phyloP scores from a whole-genome alignment of 2,329 filamentous ascomycete species.

The Thermothelomyces thermophilus region DNA sequence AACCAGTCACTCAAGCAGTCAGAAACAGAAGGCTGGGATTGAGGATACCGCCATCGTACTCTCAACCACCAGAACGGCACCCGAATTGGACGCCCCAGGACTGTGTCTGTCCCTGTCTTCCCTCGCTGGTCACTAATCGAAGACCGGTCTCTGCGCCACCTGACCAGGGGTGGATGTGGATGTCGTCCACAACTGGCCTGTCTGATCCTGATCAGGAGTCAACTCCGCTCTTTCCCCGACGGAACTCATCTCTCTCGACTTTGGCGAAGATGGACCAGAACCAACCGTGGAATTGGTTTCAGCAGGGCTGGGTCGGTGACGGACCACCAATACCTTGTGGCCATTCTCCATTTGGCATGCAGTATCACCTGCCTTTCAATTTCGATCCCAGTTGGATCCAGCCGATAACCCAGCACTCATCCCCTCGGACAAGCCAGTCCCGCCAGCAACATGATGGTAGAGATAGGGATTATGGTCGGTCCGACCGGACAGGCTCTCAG shows the following conservation, averaged over 20 bases:
- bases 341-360: constrained; percentile 3
- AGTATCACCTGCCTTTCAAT: neutral
- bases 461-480: neutral
- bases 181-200: neutral
- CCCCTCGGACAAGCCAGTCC: no score
- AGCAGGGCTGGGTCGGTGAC: neutral
- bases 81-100: neutral
- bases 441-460: neutral
- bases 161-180: neutral
- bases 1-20: neutral
- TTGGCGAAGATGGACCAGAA: neutral
- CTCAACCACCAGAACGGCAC: neutral
- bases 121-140: neutral
- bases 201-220: neutral
- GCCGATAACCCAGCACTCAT: neutral
- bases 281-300: constrained; percentile 5
- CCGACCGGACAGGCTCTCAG: neutral
- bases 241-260: neutral
- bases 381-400: neutral
- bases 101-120: neutral
- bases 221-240: neutral
- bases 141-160: neutral
- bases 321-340: neutral
- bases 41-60: neutral
- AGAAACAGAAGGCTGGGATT: neutral